Base-by-base conservation (phyloP, 2,329 filamentous ascomycete species). In the Penicillium aurantiogriseum region DNA sequence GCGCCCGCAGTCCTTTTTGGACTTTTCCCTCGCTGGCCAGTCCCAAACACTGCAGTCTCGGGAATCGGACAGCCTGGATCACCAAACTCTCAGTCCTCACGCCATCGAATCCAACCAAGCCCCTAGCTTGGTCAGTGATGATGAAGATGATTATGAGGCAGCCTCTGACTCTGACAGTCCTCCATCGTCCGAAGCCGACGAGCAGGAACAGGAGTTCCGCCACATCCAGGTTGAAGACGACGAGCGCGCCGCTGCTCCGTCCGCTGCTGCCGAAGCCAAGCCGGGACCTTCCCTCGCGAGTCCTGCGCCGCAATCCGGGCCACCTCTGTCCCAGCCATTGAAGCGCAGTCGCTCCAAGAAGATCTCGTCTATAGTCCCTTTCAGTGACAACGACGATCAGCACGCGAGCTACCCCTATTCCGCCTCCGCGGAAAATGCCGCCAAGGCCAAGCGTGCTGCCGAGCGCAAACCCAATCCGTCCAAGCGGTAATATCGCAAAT, bases 61-160 rank as follows among this genome's bases (percentile, higher is more conserved):
- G 31, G 50, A 85, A 55, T 79, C 85, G 69, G 84, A 86, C 54
- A 65, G 67, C 38, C 45, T 71, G 19, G 68, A 71, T 36, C 69
- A 67, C 17, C 79, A 80, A 46, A 85, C 89, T 53, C 74, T 90
- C 56, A 90, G 87, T 66, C 88, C 88, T 5, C 85, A 86, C 66
- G 88, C 87, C 0, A 76, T 87, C 44, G 81, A 87, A 50, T 89
- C 88, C 71, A 91, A 91, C 73, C 89, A 90, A 63, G 88, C 89
- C 9, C 89, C 89, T 23, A 91, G 88, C 66, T 81, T 92, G 48
- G 88, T 92, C 69, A 91, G 88, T 74, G 89, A 92, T 73, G 88
- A 91, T 69, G 69, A 68, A 33, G 88, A 88, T 65, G 89, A 91
- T 70, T 90, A 89, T 67, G 88, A 89, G 64, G 87, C 69, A 15